A percentile compares a stretch with the other conserved stretches of the same genome.
Conservation (phyloP, 768 basidiomycete species). For the Crassisporium funariophilum region DNA sequence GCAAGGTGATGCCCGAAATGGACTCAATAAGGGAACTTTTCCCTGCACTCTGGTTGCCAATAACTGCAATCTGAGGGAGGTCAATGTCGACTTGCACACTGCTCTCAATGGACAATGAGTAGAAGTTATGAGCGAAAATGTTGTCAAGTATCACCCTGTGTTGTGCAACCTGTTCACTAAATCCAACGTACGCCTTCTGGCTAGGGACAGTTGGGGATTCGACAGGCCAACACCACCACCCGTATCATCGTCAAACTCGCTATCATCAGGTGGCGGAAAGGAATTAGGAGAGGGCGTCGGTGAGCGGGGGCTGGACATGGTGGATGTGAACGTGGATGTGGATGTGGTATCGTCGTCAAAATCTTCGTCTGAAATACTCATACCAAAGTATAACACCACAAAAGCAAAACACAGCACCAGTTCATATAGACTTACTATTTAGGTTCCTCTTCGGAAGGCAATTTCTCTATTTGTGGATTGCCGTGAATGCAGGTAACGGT, state of each 20-base stretch:
- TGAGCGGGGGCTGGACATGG: no score
- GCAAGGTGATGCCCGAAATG: slow-evolving; percentile 71
- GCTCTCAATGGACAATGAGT: not conserved
- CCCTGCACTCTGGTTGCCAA: slow-evolving; percentile 73
- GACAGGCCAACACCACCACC: slow-evolving; percentile 51
- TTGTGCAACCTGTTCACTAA: slow-evolving; percentile 59
- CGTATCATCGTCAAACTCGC: not conserved
- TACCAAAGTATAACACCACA: no score
- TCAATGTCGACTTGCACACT: slow-evolving; percentile 74
- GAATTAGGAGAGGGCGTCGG: no score
- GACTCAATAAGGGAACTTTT: slow-evolving; percentile 80
- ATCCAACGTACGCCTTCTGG: slow-evolving; percentile 55
- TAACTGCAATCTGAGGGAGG: slow-evolving; percentile 71
- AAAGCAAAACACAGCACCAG: no score
- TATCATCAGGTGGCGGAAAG: no score
- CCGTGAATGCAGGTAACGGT: no score
- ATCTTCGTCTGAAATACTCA: no score
- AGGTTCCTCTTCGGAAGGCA: no score
- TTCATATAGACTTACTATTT: no score
- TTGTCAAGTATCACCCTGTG: slow-evolving; percentile 56
- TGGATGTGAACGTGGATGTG: no score
- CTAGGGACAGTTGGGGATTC: slow-evolving; percentile 41
- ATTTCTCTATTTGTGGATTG: no score
- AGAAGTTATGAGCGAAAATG: not conserved
- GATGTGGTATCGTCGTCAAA: no score